These are phyloP conservation scores for Fomitopsis palustris DNA, from an alignment of 1,284 basidiomycete species.

Conservation along the genomic window DNA sequence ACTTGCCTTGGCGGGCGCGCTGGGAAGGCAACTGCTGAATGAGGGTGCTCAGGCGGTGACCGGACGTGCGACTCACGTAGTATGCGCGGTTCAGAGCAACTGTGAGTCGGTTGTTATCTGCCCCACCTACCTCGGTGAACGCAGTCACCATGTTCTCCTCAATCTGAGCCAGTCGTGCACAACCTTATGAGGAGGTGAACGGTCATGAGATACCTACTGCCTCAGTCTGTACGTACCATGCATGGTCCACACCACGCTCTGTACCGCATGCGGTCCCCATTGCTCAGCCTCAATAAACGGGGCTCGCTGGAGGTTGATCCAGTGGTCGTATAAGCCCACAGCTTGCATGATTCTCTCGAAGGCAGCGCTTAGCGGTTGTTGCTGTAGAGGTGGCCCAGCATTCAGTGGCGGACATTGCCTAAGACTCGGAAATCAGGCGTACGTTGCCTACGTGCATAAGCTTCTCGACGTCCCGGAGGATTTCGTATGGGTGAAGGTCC, in stretches of 20 bases:
- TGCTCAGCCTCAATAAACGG: constrained; percentile 53
- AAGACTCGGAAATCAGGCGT: constrained; percentile 8
- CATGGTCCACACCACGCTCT: constrained; percentile 66
- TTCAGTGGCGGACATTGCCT: background rate
- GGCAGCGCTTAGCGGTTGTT: constrained; percentile 66
- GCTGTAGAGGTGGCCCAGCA: constrained; percentile 35
- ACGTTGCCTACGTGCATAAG: constrained; percentile 55
- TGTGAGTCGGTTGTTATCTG: constrained; percentile 59
- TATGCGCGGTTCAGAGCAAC: constrained; percentile 63
- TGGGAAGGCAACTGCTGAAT: constrained; percentile 24
- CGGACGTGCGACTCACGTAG: constrained; percentile 38
- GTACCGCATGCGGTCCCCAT: constrained; percentile 69
- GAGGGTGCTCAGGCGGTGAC: background rate
- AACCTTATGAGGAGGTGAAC: constrained; percentile 44
- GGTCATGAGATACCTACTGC: background rate
- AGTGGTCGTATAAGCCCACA: constrained; percentile 66
- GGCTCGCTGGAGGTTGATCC: constrained; percentile 53
- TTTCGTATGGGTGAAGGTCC: constrained; percentile 70
- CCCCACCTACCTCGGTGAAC: constrained; percentile 53
- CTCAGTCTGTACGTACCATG: constrained; percentile 43
- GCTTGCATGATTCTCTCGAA: constrained; percentile 69
- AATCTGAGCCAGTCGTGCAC: constrained; percentile 54
- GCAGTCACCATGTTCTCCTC: constrained; percentile 69
- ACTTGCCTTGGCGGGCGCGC: constrained; percentile 67
- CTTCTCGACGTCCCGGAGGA: constrained; percentile 69